A percentile compares a stretch with the other conserved stretches of the same genome.
These are phyloP conservation scores for Fagopyrum homotropicum DNA, from an alignment of 148 eudicot species.

Conservation along the genomic window DNA sequence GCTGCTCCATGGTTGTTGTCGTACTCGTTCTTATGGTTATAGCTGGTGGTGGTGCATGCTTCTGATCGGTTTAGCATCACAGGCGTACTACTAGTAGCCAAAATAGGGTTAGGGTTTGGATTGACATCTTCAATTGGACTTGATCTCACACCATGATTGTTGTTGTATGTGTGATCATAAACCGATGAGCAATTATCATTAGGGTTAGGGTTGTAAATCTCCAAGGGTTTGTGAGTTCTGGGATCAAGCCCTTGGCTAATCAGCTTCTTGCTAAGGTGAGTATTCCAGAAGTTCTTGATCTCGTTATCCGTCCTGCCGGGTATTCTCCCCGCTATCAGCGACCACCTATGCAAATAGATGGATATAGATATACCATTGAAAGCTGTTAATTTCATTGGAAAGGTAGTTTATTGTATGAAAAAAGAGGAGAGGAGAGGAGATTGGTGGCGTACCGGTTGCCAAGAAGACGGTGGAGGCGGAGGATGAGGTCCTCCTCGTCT, in stretches of 20 bases:
- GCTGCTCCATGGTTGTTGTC: neutral
- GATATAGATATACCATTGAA: neutral
- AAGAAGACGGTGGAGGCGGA: constrained; percentile 10
- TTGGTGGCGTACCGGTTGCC: constrained; percentile 3
- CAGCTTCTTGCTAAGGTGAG: constrained; percentile 11
- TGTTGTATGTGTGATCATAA: neutral
- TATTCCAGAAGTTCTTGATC: constrained; percentile 10
- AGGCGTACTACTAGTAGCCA: neutral
- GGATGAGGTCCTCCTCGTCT: constrained; percentile 12
- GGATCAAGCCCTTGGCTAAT: constrained; percentile 11
- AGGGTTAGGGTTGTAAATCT: constrained; percentile 4
- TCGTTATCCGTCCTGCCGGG: constrained; percentile 7
- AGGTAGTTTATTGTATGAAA: neutral
- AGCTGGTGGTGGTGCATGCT: neutral
- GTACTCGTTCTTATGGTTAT: no score
- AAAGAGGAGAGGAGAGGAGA: neutral
- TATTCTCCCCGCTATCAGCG: constrained; percentile 5
- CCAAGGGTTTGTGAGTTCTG: neutral
- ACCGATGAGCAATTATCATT: neutral
- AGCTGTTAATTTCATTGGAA: neutral
- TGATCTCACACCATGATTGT: neutral
- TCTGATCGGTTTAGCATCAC: neutral
- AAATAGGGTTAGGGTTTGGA: constrained; percentile 8
- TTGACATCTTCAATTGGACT: neutral
- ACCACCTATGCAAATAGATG: neutral